Percentiles rank a stretch among this genome's conserved stretches.
Conservation (phyloP, 768 basidiomycete species). For the Russula virescens region DNA sequence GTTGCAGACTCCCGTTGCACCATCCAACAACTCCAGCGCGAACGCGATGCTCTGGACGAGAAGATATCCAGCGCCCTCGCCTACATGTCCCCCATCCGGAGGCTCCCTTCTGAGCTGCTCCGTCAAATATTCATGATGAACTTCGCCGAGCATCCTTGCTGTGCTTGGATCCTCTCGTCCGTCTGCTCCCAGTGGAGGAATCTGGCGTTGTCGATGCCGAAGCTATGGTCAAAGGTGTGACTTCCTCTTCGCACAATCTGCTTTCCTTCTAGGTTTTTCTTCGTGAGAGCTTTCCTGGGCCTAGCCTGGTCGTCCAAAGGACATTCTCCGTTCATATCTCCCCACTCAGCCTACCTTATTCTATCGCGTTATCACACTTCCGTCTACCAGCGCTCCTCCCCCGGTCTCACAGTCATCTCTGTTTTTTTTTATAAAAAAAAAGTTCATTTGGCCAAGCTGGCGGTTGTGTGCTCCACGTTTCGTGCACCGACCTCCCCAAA, state of each 20-base stretch:
- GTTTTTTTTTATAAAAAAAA: not conserved
- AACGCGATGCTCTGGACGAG: constrained; percentile 45
- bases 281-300: constrained; percentile 14
- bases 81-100: constrained; percentile 66
- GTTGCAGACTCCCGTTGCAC: constrained; percentile 47
- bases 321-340: constrained; percentile 18
- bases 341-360: constrained; percentile 1
- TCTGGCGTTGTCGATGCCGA: constrained; percentile 59
- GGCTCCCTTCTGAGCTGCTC: constrained; percentile 68
- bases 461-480: constrained; percentile 10
- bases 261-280: constrained; percentile 7
- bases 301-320: constrained; percentile 10
- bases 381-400: not conserved
- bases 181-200: constrained; percentile 65
- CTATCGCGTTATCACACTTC: constrained; percentile 19
- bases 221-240: constrained; percentile 69
- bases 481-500: constrained; percentile 14
- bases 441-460: not conserved
- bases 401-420: constrained; percentile 1
- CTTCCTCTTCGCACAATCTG: constrained; percentile 28
- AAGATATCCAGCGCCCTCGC: constrained; percentile 47
- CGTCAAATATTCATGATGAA: constrained; percentile 64
- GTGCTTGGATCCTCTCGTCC: constrained; percentile 68
- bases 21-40: constrained; percentile 49
- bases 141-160: constrained; percentile 66